A percentile compares a stretch with the other conserved stretches of the same genome.
These are phyloP conservation scores for Effrenium voratum DNA, from an alignment of 73 alveolate species.

Conservation along the genomic window DNA sequence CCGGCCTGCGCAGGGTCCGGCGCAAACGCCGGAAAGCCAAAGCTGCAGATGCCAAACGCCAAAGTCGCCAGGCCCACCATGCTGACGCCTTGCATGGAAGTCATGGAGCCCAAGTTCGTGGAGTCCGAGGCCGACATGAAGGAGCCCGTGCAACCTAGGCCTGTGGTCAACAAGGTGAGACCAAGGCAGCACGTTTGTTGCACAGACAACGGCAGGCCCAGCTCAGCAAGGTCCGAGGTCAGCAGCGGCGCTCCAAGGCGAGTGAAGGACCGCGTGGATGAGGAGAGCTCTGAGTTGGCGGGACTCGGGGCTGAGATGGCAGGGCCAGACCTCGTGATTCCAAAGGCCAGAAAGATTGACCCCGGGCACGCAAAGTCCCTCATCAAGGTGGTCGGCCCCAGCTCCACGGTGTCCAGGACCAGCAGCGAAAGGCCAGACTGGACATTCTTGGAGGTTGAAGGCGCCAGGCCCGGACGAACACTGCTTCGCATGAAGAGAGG, in stretches of 20 bases:
- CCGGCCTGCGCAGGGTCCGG: slow-evolving; percentile 5
- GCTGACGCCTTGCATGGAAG: neutral
- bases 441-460: neutral
- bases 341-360: neutral
- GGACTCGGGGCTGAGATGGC: neutral
- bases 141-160: neutral
- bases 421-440: neutral
- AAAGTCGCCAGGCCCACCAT: neutral
- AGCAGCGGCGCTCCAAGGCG: neutral
- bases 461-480: neutral
- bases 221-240: neutral
- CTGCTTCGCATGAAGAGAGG: neutral
- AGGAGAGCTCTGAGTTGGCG: neutral
- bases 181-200: neutral
- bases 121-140: neutral
- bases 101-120: neutral
- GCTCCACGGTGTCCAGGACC: neutral
- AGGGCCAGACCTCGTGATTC: neutral
- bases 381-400: neutral
- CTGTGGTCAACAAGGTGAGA: neutral
- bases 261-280: neutral
- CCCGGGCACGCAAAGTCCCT: neutral
- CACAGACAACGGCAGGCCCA: neutral
- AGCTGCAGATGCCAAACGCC: neutral
- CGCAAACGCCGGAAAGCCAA: neutral